These are phyloP conservation scores for Anthracocystis panici-leucophaei DNA, from an alignment of 1,284 basidiomycete species.

Conservation along the genomic window DNA sequence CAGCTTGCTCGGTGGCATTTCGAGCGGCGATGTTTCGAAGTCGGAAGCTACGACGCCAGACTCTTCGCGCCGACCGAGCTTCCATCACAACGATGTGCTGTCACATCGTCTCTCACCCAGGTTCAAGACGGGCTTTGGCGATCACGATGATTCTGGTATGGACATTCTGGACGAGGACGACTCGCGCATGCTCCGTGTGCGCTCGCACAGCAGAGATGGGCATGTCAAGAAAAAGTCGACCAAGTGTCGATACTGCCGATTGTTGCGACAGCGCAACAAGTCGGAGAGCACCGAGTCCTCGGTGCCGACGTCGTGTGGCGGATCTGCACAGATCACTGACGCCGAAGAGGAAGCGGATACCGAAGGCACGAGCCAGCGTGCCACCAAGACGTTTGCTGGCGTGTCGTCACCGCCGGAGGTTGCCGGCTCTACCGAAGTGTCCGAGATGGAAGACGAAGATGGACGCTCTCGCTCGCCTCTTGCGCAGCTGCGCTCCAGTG, in stretches of 20 bases:
- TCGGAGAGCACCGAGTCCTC: conserved; percentile 20
- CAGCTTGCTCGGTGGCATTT: conserved; percentile 19
- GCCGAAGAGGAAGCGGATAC: conserved; percentile 35
- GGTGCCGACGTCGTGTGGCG: conserved; percentile 29
- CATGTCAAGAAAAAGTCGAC: conserved; percentile 50
- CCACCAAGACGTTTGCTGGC: neutral
- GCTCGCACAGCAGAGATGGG: conserved; percentile 42
- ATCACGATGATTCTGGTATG: conserved; percentile 6
- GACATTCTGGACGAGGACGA: conserved; percentile 38
- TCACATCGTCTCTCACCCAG: conserved; percentile 20
- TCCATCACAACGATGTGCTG: conserved; percentile 22
- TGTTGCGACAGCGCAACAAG: conserved; percentile 42
- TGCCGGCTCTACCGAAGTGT: conserved; percentile 25
- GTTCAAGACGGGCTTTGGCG: conserved; percentile 17
- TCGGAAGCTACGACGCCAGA: conserved; percentile 48
- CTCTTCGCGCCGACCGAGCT: conserved; percentile 45
- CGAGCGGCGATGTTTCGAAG: conserved; percentile 35
- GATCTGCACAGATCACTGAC: conserved; percentile 46
- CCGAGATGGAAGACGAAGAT: conserved; percentile 39
- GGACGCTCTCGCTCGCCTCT: conserved; percentile 23
- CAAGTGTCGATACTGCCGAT: conserved; percentile 49
- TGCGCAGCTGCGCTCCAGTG: conserved; percentile 30
- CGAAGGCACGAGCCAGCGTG: conserved; percentile 2
- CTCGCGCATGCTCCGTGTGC: conserved; percentile 17
- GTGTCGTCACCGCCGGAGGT: conserved; percentile 1